Percentiles rank a stretch among this genome's conserved stretches.
Conservation (phyloP, 345 rosid species). For the Trapa bicornis region DNA sequence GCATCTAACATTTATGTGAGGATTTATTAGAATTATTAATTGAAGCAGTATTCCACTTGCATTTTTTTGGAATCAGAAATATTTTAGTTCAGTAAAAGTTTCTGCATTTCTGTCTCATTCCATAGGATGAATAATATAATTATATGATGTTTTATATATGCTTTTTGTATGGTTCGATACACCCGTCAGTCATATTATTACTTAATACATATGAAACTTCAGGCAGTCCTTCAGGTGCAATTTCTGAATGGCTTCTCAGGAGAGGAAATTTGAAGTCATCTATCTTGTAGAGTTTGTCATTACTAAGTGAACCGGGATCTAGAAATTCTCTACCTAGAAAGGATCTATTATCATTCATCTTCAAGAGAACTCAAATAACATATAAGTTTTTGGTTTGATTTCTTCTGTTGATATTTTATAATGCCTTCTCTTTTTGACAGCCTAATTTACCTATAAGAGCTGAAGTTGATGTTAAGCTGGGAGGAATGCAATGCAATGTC, state of each 20-base stretch:
- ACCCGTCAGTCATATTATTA: background rate
- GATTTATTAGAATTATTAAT: background rate
- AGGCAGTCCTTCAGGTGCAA: background rate
- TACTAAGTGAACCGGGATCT: background rate
- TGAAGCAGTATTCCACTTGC: background rate
- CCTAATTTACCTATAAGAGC: constrained; percentile 65
- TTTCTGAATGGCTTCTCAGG: background rate
- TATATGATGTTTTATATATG: background rate
- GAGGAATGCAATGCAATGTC: constrained; percentile 74
- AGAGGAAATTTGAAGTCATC: background rate
- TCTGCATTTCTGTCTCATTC: background rate
- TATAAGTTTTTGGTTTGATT: background rate
- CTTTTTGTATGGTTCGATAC: background rate
- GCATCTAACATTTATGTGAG: background rate
- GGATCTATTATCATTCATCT: background rate
- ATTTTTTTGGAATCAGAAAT: background rate
- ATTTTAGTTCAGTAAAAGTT: background rate
- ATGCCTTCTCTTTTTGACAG: constrained; percentile 17
- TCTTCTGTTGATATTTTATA: background rate
- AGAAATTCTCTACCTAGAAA: background rate
- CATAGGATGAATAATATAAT: background rate
- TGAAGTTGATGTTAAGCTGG: constrained; percentile 91
- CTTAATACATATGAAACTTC: background rate
- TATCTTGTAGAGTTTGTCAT: background rate
- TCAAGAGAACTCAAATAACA: background rate